These are phyloP conservation scores for Cenchrus americanus DNA, from an alignment of 176 grass and related monocot species.

Conservation along the genomic window DNA sequence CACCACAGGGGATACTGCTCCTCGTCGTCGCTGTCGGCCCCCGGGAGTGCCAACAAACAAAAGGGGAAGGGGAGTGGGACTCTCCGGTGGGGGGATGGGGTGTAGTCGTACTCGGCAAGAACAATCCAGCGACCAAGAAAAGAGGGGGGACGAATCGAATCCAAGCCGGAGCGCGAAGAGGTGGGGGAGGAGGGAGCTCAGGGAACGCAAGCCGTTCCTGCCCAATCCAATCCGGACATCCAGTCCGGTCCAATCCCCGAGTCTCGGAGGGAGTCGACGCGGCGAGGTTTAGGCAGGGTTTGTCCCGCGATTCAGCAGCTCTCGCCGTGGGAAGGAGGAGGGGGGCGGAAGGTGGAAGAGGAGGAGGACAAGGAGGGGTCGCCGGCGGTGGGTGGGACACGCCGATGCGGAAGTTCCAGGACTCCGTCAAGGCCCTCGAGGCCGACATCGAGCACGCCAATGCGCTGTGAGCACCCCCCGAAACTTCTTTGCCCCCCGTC, in stretches of 20 bases:
- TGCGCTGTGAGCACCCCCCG: conserved; percentile 42
- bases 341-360: neutral
- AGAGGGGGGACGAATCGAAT: neutral
- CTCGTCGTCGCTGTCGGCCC: conserved; percentile 12
- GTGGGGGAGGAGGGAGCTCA: too few species aligned
- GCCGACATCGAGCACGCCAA: conserved; percentile 77
- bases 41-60: conserved; percentile 10
- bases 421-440: conserved; percentile 56
- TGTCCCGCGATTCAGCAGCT: conserved; percentile 1
- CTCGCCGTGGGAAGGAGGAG: neutral
- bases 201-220: neutral
- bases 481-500: neutral
- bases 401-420: conserved; percentile 59
- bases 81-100: neutral
- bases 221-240: neutral
- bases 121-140: conserved; percentile 11
- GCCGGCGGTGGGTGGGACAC: neutral
- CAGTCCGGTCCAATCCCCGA: neutral
- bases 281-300: conserved; percentile 37
- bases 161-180: neutral
- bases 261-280: neutral
- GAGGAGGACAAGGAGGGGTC: neutral
- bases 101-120: conserved; percentile 20
- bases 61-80: neutral
- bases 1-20: neutral